Conservation (phyloP, 31 red algal genomes). For the Odonthalia washingtoniensis region DNA sequence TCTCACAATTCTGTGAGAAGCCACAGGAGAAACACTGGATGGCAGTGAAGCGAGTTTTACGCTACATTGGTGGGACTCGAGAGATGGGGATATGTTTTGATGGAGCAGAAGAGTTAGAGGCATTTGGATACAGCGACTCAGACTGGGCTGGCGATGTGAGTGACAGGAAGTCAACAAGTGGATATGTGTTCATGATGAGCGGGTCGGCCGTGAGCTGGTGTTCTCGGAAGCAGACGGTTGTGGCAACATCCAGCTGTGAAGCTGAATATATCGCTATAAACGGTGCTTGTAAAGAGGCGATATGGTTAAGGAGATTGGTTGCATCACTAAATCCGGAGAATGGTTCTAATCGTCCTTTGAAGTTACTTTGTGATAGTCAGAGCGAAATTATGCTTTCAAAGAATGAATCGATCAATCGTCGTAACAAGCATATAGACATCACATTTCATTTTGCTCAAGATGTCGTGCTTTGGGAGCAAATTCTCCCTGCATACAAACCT, state of each 20-base stretch:
- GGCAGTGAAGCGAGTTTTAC: conserved; percentile 27
- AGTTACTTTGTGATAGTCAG: conserved; percentile 8
- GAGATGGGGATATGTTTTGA: background rate
- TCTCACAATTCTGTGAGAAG: conserved; percentile 22
- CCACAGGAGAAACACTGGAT: conserved; percentile 30
- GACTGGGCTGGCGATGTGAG: conserved; percentile 1
- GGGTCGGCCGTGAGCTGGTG: conserved; percentile 24
- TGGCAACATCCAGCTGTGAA: conserved; percentile 35
- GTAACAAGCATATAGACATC: no score
- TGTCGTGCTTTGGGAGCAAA: background rate
- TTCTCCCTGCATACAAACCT: background rate
- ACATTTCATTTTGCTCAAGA: conserved; percentile 20
- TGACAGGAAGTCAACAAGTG: conserved; percentile 21
- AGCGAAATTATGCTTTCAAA: background rate
- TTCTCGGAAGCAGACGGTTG: background rate
- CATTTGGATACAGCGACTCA: conserved; percentile 18
- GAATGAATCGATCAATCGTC: conserved; percentile 5
- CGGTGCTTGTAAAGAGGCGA: background rate
- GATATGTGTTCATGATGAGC: conserved; percentile 3
- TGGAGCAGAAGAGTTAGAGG: background rate
- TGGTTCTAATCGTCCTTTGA: background rate
- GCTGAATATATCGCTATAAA: conserved; percentile 22
- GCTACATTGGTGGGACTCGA: conserved; percentile 8
- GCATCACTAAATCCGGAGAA: background rate
- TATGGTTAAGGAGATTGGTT: conserved; percentile 5